phyloP scores from a whole-genome alignment of 495 filamentous ascomycete species.

The Penicillium pancosmium region DNA sequence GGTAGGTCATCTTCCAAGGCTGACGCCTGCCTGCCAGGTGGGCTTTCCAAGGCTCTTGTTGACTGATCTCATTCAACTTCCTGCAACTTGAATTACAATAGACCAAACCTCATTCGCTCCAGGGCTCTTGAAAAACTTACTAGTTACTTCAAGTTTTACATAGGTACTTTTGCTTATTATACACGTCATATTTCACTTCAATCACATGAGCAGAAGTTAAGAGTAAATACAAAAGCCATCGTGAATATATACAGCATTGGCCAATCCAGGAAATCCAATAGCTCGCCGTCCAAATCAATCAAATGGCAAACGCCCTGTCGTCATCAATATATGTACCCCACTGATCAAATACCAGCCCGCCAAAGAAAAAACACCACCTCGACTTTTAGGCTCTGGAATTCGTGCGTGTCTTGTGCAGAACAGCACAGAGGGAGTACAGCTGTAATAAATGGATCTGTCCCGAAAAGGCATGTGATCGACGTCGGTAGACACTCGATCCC shows the following conservation, averaged over 20 bases:
- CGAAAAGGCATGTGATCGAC: neutral
- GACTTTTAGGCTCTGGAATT: constrained; percentile 2
- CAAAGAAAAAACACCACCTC: constrained; percentile 5
- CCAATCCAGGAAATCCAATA: neutral
- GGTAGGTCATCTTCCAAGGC: neutral
- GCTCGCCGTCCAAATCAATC: neutral
- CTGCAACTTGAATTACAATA: constrained; percentile 1
- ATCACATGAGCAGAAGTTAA: neutral
- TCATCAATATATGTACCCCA: constrained; percentile 1
- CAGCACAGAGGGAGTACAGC: neutral
- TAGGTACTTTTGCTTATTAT: neutral
- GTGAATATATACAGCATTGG: constrained; percentile 3
- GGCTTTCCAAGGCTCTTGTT: neutral
- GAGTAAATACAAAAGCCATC: neutral
- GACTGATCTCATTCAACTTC: neutral
- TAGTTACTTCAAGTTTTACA: neutral
- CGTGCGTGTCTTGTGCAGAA: neutral
- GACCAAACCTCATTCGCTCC: neutral
- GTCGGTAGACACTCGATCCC: neutral
- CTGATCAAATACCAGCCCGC: constrained; percentile 1
- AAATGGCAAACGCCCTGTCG: constrained; percentile 5
- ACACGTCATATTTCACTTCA: constrained; percentile 5
- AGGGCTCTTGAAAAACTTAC: neutral
- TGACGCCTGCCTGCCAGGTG: too few species aligned
- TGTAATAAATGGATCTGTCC: neutral